These are phyloP conservation scores for Xylaria flabelliformis DNA, from an alignment of 495 filamentous ascomycete genomes.

Conservation along the genomic window DNA sequence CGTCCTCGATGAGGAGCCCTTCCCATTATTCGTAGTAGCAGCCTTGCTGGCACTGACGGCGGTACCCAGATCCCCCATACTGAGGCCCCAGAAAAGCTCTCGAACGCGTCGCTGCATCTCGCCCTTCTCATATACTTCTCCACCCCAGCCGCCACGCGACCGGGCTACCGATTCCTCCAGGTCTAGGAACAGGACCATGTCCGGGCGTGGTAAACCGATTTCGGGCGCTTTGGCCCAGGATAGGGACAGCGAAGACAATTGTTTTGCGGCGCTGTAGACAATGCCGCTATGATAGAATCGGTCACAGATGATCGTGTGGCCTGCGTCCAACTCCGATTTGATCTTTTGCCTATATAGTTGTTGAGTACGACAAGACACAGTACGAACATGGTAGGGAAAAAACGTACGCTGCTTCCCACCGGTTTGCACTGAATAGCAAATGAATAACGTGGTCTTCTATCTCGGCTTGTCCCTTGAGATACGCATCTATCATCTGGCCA, in stretches of 20 bases:
- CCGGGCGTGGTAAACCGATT: slow-evolving; percentile 84
- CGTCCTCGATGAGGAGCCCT: slow-evolving; percentile 14
- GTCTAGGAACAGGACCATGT: slow-evolving; percentile 86
- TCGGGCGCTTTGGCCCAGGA: slow-evolving; percentile 84
- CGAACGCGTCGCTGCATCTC: slow-evolving; percentile 84
- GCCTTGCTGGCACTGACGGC: slow-evolving; percentile 25
- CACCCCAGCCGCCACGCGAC: slow-evolving; percentile 81
- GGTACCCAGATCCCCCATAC: slow-evolving; percentile 51
- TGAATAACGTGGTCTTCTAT: slow-evolving; percentile 94
- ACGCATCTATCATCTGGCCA: slow-evolving; percentile 86
- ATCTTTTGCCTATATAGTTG: slow-evolving; percentile 59
- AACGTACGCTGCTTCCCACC: slow-evolving; percentile 82
- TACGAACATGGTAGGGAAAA: not conserved
- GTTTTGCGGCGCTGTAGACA: slow-evolving; percentile 94
- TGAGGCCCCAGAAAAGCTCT: slow-evolving; percentile 68
- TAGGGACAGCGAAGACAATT: slow-evolving; percentile 70
- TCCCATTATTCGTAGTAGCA: not conserved
- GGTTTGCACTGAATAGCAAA: slow-evolving; percentile 92
- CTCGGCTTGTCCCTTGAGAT: slow-evolving; percentile 75
- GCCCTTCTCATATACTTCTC: slow-evolving; percentile 85
- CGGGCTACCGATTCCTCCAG: slow-evolving; percentile 75
- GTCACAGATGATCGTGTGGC: slow-evolving; percentile 82
- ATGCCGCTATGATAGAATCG: slow-evolving; percentile 93
- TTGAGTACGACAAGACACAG: not conserved
- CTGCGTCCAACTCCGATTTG: slow-evolving; percentile 62